Base-by-base conservation (phyloP, 345 rosid genomes). In the Barbarea vulgaris region DNA sequence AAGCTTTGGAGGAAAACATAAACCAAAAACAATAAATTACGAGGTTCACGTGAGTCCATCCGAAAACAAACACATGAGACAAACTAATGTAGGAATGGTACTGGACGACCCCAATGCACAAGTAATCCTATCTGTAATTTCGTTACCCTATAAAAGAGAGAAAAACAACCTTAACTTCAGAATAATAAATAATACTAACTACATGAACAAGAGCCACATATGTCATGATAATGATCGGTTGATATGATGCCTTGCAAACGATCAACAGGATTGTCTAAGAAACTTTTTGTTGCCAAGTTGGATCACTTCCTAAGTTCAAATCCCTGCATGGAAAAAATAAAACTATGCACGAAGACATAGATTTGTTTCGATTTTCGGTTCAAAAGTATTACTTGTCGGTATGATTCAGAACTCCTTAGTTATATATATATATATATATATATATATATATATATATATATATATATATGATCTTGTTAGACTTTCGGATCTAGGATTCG, bases 31-130 rank as follows among this genome's bases (percentile, higher is more conserved):
- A 62, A 25, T 51, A 17, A 51, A 27, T 39, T 46, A 52, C 65
- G 72, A 55, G 71, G 72, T 74, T 65, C 72, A 64, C 65, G 65
- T 74, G 78, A 74, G 64, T 31, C 39, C 72, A 62, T 39, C 50
- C 10, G 50, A 14, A 60, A 61, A 51, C 62, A 72, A 72, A 48
- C 47, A 37, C 28, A 72, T 61, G 76, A 72, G 69, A 72, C 76
- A 72, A 72, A 51, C 9, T 14, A 61, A 31, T 51, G 76, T 61
- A 31, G 75, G 66, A 47, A 25, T 59, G 67, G 76, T 72, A 61
- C 28, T 61, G 68, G 37, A 27, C 44, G 53, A 52, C 53, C 69
- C 62, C 76, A 72, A 52, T 69, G 27, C 42, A 51, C 69, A 62
- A 60, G 57, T 36, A 58, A 24, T 33, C 28, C 21, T 37, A 22